These are phyloP conservation scores for Penicillium hordei DNA, from an alignment of 2,329 filamentous ascomycete species.

Conservation along the genomic window DNA sequence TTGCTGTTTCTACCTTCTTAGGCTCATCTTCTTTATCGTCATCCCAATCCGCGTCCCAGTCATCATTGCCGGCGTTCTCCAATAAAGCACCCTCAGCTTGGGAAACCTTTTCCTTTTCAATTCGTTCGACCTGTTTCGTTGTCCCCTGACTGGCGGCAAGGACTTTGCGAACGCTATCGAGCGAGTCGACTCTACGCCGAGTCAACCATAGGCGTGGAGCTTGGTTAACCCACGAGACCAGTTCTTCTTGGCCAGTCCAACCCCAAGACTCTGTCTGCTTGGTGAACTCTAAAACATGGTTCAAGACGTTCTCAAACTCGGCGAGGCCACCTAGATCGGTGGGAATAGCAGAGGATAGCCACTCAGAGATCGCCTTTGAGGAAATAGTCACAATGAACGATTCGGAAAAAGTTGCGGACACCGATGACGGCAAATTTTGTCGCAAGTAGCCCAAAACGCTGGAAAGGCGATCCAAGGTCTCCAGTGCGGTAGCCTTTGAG, in stretches of 20 bases:
- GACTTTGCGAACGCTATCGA: constrained; percentile 71
- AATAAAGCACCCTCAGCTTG: constrained; percentile 66
- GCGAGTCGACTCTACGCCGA: constrained; percentile 74
- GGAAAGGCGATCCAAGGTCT: constrained; percentile 47
- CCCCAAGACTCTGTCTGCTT: constrained; percentile 59
- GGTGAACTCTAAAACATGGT: constrained; percentile 64
- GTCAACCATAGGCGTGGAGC: constrained; percentile 82
- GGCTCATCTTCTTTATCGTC: constrained; percentile 58
- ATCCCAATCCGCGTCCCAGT: constrained; percentile 81
- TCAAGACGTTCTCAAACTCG: constrained; percentile 69
- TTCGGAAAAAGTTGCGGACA: constrained; percentile 59
- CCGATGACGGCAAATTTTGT: constrained; percentile 49
- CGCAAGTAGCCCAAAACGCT: constrained; percentile 53
- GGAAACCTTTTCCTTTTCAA: constrained; percentile 79
- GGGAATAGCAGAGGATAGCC: constrained; percentile 76
- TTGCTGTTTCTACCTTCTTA: constrained; percentile 14
- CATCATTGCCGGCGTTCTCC: constrained; percentile 54
- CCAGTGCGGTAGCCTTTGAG: constrained; percentile 30
- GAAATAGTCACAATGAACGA: constrained; percentile 70
- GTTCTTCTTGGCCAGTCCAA: constrained; percentile 61
- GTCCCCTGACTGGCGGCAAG: constrained; percentile 66
- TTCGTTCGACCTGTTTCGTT: constrained; percentile 71
- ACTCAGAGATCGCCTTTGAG: constrained; percentile 66
- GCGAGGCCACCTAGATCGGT: constrained; percentile 68
- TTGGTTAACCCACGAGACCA: constrained; percentile 77